phyloP scores from a whole-genome alignment of 2,329 filamentous ascomycete genomes.

The Hymenoscyphus salicellus region DNA sequence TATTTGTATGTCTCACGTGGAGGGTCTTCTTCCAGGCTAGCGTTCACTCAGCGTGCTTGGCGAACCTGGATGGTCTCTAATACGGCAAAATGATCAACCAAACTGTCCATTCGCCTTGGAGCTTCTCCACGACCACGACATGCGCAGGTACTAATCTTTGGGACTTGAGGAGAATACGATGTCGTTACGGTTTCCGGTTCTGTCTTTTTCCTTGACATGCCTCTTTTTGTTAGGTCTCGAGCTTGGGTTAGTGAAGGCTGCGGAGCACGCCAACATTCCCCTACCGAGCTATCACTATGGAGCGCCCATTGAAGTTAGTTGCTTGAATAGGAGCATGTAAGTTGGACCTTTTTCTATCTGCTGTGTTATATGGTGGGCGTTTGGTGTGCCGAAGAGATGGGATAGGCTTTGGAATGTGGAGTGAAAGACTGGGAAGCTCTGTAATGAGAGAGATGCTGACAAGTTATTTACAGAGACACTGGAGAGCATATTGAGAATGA shows the following conservation, averaged over 20 bases:
- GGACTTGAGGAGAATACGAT: conserved; percentile 7
- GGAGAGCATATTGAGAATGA: conserved; percentile 84
- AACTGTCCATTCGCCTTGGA: not conserved
- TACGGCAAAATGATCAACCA: not conserved
- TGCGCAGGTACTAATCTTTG: conserved; percentile 6
- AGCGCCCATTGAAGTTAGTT: conserved; percentile 66
- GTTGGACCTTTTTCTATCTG: conserved; percentile 34
- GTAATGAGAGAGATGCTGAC: conserved; percentile 1
- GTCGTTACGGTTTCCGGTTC: conserved; percentile 12
- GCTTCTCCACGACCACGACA: conserved; percentile 2
- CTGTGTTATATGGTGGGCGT: no score
- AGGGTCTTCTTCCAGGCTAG: no score
- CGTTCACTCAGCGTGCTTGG: not conserved
- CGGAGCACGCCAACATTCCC: conserved; percentile 31
- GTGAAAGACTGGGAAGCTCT: not conserved
- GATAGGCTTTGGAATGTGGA: not conserved
- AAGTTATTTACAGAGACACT: conserved; percentile 61
- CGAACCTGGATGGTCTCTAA: not conserved
- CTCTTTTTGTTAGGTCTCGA: conserved; percentile 11
- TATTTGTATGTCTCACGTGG: no score
- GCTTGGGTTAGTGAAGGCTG: conserved; percentile 11
- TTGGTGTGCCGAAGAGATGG: not conserved
- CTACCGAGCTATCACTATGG: conserved; percentile 64
- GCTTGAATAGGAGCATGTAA: conserved; percentile 71
- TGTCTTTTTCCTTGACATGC: conserved; percentile 6